Conservation (phyloP, 1,139 yeast species). For the Pichia sp. region DNA sequence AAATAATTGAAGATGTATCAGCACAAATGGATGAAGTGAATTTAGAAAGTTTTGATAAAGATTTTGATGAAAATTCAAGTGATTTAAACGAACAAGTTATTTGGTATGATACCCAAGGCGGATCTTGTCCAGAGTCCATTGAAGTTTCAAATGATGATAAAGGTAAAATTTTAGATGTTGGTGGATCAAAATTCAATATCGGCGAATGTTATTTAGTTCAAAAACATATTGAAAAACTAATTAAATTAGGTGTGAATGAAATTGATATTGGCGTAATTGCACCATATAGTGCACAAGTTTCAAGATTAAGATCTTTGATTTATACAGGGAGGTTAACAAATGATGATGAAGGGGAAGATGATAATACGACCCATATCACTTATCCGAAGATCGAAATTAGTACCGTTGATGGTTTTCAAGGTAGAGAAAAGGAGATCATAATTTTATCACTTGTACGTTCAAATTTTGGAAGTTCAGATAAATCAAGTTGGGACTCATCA, state of each 20-base stretch:
- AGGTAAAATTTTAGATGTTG: not conserved
- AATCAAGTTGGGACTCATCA: slow-evolving; percentile 28
- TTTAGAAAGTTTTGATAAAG: not conserved
- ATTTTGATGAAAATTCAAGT: not conserved
- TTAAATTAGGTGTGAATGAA: slow-evolving; percentile 41
- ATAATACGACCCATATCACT: not conserved
- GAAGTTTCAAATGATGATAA: slow-evolving; percentile 28
- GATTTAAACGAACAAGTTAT: slow-evolving; percentile 27
- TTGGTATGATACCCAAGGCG: slow-evolving; percentile 96
- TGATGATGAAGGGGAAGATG: slow-evolving; percentile 9
- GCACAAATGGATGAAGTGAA: not conserved
- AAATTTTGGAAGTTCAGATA: slow-evolving; percentile 32
- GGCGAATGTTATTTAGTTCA: slow-evolving; percentile 61
- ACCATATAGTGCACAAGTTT: slow-evolving; percentile 85
- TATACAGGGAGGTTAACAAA: slow-evolving; percentile 35
- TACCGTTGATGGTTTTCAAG: slow-evolving; percentile 91
- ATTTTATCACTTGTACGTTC: slow-evolving; percentile 83
- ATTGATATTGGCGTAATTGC: slow-evolving; percentile 73
- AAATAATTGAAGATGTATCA: not conserved
- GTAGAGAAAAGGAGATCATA: slow-evolving; percentile 88
- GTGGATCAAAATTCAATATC: slow-evolving; percentile 59
- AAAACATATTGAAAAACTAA: slow-evolving; percentile 47
- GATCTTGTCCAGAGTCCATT: slow-evolving; percentile 61
- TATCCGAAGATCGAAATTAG: slow-evolving; percentile 66
- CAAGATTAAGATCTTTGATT: slow-evolving; percentile 44